Evolutionary conservation across 1,284 basidiomycete genomes (phyloP), one percentile per base, ranked within the genome.

Genomic region (Ustilago tritici): DNA sequence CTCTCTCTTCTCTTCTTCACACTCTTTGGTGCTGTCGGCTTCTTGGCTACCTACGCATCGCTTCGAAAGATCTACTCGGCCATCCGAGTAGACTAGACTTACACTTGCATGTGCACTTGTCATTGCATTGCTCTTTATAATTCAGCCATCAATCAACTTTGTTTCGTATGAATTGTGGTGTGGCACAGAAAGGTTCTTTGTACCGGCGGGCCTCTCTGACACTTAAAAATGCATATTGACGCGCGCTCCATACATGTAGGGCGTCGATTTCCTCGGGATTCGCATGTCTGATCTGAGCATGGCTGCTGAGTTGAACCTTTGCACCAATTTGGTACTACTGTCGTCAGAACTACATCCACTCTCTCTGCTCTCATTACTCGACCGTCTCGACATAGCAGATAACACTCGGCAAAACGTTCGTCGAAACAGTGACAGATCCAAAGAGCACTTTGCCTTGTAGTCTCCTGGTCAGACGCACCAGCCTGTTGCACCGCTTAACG

Each of bases 1-100:
- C 90, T 98, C 62, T 91, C 91, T 15, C 85, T 95, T 15, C 88
- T 98, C 49, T 91, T 94, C 85, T 98, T 97, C 89, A 89, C 98
- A 43, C 89, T 96, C 60, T 94, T 94, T 61, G 95, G 94, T 1
- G 72, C 76, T 12, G 59, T 83, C 2, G 81, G 81, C 31, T 83
- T 81, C 55, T 61, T 79, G 34, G 75, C 81, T 1, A 81, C 78
- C 56, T 83, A 83, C 47, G 69, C 66, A 17, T 70, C 76, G 43
- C 58, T 83, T 12, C 56, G 78, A 10, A 70, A 68, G 43, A 78
- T 84, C 66, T 84, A 84, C 61, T 72, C 70, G 34, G 77, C 79
- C 49, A 83, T 84, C 32, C 71, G 82, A 32, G 80, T 84, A 32
- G 82, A 84, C 50, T 84, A 78, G 61, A 56, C 2, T 12, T 15